Conservation (phyloP, 1,139 yeast genomes). For the Sugiyamaella grinbergsii region DNA sequence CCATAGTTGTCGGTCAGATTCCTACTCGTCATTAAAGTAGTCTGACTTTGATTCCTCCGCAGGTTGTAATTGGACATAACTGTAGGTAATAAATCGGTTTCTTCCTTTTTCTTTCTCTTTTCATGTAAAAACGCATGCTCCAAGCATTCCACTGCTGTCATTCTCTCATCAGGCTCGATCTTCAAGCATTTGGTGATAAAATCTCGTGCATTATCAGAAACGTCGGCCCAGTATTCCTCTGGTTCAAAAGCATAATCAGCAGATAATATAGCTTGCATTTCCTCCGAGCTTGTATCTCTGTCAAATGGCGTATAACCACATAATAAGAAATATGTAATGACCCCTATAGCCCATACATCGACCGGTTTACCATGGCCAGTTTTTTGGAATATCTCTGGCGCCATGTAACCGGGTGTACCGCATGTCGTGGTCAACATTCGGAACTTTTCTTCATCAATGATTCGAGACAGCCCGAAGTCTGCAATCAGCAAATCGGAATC, state of each 20-base stretch:
- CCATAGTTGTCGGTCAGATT: slow-evolving; percentile 24
- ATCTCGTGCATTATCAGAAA: slow-evolving; percentile 58
- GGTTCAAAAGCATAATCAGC: slow-evolving; percentile 66
- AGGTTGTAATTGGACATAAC: slow-evolving; percentile 40
- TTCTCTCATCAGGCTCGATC: slow-evolving; percentile 51
- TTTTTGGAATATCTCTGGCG: slow-evolving; percentile 63
- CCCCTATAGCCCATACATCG: slow-evolving; percentile 81
- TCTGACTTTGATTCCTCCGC: slow-evolving; percentile 29
- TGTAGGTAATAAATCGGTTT: slow-evolving; percentile 42
- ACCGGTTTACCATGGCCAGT: slow-evolving; percentile 61
- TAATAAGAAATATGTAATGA: slow-evolving; percentile 66
- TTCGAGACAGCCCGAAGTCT: slow-evolving; percentile 68
- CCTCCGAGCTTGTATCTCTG: slow-evolving; percentile 71
- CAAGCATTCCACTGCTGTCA: slow-evolving; percentile 51
- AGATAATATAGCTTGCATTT: slow-evolving; percentile 58
- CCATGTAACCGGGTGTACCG: slow-evolving; percentile 77
- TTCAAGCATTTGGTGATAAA: slow-evolving; percentile 60
- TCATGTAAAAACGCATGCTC: slow-evolving; percentile 52
- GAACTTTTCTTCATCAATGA: slow-evolving; percentile 49
- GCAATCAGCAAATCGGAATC: slow-evolving; percentile 61
- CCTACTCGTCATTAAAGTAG: slow-evolving; percentile 19
- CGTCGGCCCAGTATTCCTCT: slow-evolving; percentile 57
- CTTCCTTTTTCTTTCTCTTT: slow-evolving; percentile 25
- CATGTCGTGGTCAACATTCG: slow-evolving; percentile 55
- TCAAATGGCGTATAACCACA: slow-evolving; percentile 82